These are phyloP conservation scores for Mortierella alpina DNA, from an alignment of 192 early-diverging fungal genomes.

Conservation along the genomic window DNA sequence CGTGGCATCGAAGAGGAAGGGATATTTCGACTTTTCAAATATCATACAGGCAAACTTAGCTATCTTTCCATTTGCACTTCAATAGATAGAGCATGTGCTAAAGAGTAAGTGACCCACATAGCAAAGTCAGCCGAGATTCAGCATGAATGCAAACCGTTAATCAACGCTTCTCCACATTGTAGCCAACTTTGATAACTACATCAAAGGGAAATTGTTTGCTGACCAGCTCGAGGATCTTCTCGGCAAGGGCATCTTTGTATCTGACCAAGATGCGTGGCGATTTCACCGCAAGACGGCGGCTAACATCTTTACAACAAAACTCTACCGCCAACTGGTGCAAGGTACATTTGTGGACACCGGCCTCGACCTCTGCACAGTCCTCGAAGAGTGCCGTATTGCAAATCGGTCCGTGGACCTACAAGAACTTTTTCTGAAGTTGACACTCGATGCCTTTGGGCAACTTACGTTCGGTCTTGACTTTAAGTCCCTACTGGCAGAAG, in stretches of 20 bases:
- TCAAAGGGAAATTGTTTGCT: conserved; percentile 44
- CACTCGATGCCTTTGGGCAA: conserved; percentile 54
- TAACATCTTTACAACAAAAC: conserved; percentile 43
- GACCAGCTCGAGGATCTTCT: conserved; percentile 56
- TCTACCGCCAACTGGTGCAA: conserved; percentile 38
- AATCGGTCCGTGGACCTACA: conserved; percentile 50
- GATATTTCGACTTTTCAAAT: too few species aligned
- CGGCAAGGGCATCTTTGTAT: conserved; percentile 68
- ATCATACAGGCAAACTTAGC: too few species aligned
- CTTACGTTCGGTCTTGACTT: conserved; percentile 48
- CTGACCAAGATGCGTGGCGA: conserved; percentile 63
- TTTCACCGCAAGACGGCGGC: conserved; percentile 61
- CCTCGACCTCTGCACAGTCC: conserved; percentile 14
- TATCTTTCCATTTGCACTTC: not conserved
- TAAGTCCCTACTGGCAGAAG: conserved; percentile 10
- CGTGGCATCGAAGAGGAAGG: too few species aligned
- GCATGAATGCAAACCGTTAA: not conserved
- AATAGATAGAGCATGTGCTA: conserved; percentile 32
- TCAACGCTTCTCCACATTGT: not conserved
- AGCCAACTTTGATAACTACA: conserved; percentile 47
- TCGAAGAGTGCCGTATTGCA: conserved; percentile 13
- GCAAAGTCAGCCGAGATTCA: too few species aligned
- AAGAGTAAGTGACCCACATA: conserved; percentile 20
- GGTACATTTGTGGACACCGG: conserved; percentile 28
- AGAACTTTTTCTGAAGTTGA: conserved; percentile 57